A percentile compares a stretch with the other conserved stretches of the same genome.
phyloP scores from a whole-genome alignment of 768 basidiomycete genomes.

The Tubosaeta sp. region DNA sequence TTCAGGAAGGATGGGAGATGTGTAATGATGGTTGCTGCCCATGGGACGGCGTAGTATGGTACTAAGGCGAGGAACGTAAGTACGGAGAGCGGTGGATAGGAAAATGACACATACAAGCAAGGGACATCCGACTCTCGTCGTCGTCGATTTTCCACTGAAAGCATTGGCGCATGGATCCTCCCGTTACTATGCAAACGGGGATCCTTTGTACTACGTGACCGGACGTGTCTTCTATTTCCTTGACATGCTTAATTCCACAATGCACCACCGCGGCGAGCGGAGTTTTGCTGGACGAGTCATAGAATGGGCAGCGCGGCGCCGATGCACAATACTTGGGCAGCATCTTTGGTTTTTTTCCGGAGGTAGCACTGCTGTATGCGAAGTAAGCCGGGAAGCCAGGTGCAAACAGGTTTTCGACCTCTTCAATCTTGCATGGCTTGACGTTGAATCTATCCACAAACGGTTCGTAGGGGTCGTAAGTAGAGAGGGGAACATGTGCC shows the following conservation, averaged over 20 bases:
- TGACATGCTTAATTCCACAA: not conserved
- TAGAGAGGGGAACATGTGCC: not conserved
- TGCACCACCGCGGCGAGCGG: not conserved
- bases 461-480: not conserved
- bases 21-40: not conserved
- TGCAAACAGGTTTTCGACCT: not conserved
- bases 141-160: not conserved
- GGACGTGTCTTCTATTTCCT: not conserved
- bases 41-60: not conserved
- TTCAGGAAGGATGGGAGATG: not conserved
- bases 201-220: not conserved
- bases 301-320: too few relatives aligned
- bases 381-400: not conserved
- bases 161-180: not conserved
- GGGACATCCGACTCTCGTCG: too few relatives aligned
- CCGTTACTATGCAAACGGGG: not conserved
- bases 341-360: not conserved
- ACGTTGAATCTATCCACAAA: not conserved
- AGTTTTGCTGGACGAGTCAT: not conserved
- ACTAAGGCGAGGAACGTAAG: not conserved
- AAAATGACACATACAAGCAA: not conserved
- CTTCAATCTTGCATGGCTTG: not conserved
- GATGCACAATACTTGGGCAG: not conserved
- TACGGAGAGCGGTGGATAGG: too few relatives aligned
- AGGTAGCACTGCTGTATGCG: not conserved